phyloP scores from a whole-genome alignment of 768 basidiomycete species.

The Ramaria sp. region DNA sequence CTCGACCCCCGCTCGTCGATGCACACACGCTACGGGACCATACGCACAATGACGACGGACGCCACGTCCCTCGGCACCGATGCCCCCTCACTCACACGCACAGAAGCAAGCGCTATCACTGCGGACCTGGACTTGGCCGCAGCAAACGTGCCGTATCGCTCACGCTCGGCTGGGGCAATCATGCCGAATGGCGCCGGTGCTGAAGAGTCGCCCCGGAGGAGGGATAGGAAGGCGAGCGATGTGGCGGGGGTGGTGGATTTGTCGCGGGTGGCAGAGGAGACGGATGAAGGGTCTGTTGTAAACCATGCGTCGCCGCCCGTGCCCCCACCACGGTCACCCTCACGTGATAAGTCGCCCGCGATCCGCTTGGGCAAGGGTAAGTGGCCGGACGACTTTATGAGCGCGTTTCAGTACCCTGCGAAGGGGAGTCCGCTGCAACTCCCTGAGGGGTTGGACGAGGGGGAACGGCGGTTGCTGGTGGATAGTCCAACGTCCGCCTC shows the following conservation, averaged over 20 bases:
- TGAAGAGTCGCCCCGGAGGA: slow-evolving; percentile 19
- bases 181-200: slow-evolving; percentile 13
- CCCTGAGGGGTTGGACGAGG: background rate
- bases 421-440: slow-evolving; percentile 12
- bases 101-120: slow-evolving; percentile 52
- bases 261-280: slow-evolving; percentile 58
- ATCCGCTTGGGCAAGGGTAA: slow-evolving; percentile 67
- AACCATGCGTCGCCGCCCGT: background rate
- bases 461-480: background rate
- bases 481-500: background rate
- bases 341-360: slow-evolving; percentile 18
- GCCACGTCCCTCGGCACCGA: slow-evolving; percentile 56
- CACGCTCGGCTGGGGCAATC: slow-evolving; percentile 19
- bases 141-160: background rate
- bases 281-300: slow-evolving; percentile 38
- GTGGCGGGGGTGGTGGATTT: slow-evolving; percentile 44
- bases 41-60: slow-evolving; percentile 76
- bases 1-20: slow-evolving; percentile 32
- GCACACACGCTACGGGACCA: slow-evolving; percentile 47
- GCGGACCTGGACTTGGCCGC: background rate
- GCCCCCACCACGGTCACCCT: background rate
- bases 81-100: slow-evolving; percentile 48
- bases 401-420: slow-evolving; percentile 34
- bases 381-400: slow-evolving; percentile 76
- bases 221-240: slow-evolving; percentile 60